A percentile compares a stretch with the other conserved stretches of the same genome.
These are phyloP conservation scores for Kwoniella botswanensis DNA, from an alignment of 768 basidiomycete species.

Conservation along the genomic window DNA sequence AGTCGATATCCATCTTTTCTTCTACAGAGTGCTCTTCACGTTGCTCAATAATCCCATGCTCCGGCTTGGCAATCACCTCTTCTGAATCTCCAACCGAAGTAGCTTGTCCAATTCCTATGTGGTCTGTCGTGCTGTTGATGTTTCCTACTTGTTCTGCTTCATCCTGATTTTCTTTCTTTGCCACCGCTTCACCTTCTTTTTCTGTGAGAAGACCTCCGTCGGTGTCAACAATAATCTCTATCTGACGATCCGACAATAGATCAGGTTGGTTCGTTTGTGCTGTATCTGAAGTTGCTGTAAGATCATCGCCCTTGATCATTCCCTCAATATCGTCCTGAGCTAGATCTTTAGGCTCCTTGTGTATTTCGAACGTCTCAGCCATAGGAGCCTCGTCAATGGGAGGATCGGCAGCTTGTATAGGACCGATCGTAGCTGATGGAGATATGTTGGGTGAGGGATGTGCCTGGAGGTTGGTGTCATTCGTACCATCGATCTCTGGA, in stretches of 20 bases:
- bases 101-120: no score
- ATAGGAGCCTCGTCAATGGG: not conserved
- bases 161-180: not conserved
- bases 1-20: conserved; percentile 22
- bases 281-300: not conserved
- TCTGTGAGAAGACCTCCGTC: no score
- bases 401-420: conserved; percentile 12
- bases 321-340: not conserved
- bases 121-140: no score
- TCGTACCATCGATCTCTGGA: no score
- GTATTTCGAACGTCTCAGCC: not conserved
- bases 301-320: not conserved
- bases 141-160: not conserved
- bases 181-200: not conserved
- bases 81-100: no score
- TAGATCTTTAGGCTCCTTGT: conserved; percentile 8
- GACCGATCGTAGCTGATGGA: conserved; percentile 16
- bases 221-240: no score
- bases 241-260: no score
- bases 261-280: not conserved
- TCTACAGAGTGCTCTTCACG: not conserved
- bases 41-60: not conserved
- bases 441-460: not conserved
- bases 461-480: no score
- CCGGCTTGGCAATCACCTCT: not conserved